Evolutionary conservation across 2,329 filamentous ascomycete genomes (phyloP), one percentile per base, ranked within the genome.

Genomic region (Paracamarosporium sp.): DNA sequence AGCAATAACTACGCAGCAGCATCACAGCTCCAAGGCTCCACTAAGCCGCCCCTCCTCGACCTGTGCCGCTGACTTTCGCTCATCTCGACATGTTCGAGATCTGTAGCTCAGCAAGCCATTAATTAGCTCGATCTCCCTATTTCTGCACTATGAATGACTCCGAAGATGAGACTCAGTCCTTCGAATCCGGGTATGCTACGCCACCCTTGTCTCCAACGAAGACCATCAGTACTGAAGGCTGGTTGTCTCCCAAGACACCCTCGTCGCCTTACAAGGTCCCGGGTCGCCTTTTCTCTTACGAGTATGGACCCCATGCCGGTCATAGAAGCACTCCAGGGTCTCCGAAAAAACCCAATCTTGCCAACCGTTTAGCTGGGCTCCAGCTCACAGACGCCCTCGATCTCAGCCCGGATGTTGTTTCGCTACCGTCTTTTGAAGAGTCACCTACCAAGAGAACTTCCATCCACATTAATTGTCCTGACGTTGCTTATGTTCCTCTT

Each of bases 161-260:
- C 50, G 65, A 68, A 7, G 59, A 69, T 51, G 65, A 63, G 20
- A 24, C 55, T n/a, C 51, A 53, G 41, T 40, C 47, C 5, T 64
- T 51, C 30, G 52, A 55, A 9, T 61, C 60, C 25, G 66, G 67
- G 31, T 71, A 66, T 40, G 53, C 60, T 17, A 75, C 72, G 27
- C 74, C 72, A 20, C 73, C 71, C 9, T 56, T 74, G n/a, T 76
- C 74, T 44, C 73, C 73, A 27, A 67, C 68, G 31, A 76, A 75
- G 56, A 73, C 68, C 15, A 58, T 67, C 57, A 74, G 71, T 57
- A 76, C 69, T 35, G 67, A 66, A 30, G 70, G 59, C 55, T 73
- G 69, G 68, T 50, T 60, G 13, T 73, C 73, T 17, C 70, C 71
- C 20, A 66, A 62, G 44, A 74, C 68, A 38, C 72, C 73, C 7